Base-by-base conservation (phyloP, 176 grass and related monocot genomes). In the Phoenix dactylifera region DNA sequence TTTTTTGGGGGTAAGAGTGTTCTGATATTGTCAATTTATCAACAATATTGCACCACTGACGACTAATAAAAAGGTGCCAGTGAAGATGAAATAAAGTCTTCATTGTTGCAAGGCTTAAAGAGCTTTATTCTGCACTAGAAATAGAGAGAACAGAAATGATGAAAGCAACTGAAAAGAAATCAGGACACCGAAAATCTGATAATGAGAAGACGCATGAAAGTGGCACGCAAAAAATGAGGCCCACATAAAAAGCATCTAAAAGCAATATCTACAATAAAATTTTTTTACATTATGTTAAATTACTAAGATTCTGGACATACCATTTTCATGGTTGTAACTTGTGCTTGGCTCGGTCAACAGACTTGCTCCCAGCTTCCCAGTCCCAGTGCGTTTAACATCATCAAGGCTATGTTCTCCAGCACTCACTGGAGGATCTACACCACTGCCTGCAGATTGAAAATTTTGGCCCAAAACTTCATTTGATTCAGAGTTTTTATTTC, bases 311-410 rank as follows among this genome's bases (percentile, higher is more conserved):
- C 22, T 55, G 30, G 18, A 30, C 87, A 83, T 98, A 98, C 88
- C 80, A 35, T 73, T 98, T 50, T 93, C 88, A 76, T 67, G 74
- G 59, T 67, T 73, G 55, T 76, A 63, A 81, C 65, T 84, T 79
- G 78, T 26, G 73, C 55, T 73, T 59, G 75, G 69, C 69, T 96
- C 83, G 17, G 71, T 56, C 35, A 85, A 48, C 62, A 71, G 63
- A 15, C 56, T 49, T 50, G 73, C 69, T 55, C 57, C 64, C 60
- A 73, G 51, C 59, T 57, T 88, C 52, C 72, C 71, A 67, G 24
- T 16, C 4, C 54, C 35, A 55, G 68, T 59, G 24, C 73, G 70
- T 20, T 82, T 92, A 23, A 39, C 39, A 55, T 79, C 81, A 67
- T 83, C 76, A 12, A 51, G 49, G 17, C 57, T 66, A 66, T 29